Conservation (phyloP, 1,284 basidiomycete genomes). For the Phlebopus sp. region DNA sequence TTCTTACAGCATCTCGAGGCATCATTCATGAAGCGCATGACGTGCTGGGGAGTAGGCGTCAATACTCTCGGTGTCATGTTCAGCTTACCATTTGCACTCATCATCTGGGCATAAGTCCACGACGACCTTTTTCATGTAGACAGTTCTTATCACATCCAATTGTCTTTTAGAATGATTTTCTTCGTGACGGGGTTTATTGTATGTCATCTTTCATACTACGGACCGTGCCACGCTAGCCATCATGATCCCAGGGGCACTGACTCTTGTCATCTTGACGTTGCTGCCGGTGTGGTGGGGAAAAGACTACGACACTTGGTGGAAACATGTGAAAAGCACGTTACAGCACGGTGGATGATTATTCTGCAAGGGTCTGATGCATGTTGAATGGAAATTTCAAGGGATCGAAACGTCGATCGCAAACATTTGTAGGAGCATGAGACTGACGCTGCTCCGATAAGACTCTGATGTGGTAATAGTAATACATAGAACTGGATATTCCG, state of each 20-base stretch:
- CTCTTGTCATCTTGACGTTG: neutral
- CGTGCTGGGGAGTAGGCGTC: constrained; percentile 5
- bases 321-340: too few relatives aligned
- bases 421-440: too few relatives aligned
- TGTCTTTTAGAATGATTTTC: too few relatives aligned
- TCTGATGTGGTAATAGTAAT: too few relatives aligned
- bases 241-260: neutral
- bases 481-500: too few relatives aligned
- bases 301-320: neutral
- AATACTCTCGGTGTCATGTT: constrained; percentile 20
- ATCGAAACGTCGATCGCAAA: too few relatives aligned
- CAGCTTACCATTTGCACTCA: constrained; percentile 23
- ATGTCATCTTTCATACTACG: constrained; percentile 1
- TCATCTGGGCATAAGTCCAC: constrained; percentile 24
- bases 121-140: constrained; percentile 4
- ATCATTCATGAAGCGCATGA: neutral
- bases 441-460: too few relatives aligned
- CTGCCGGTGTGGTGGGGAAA: neutral
- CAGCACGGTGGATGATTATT: too few relatives aligned
- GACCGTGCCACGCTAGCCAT: neutral
- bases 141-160: too few relatives aligned
- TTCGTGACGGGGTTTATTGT: neutral
- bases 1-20: constrained; percentile 8
- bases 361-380: too few relatives aligned
- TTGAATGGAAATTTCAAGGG: too few relatives aligned